Base-by-base conservation (phyloP, 1,284 basidiomycete species). In the Moesziomyces sp. region DNA sequence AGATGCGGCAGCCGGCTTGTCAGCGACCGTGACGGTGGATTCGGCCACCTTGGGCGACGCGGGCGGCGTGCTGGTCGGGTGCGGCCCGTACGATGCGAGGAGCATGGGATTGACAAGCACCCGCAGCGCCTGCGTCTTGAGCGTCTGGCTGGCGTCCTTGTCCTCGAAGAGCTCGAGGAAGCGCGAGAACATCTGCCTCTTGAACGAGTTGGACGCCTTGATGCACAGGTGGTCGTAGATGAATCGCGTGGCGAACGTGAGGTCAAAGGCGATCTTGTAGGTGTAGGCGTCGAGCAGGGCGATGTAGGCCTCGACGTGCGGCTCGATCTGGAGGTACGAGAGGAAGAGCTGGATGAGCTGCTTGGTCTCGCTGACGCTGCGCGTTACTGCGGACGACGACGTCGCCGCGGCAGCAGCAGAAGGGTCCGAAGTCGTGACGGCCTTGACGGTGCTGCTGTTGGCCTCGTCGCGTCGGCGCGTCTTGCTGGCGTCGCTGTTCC, bases 31-130 rank as follows among this genome's bases (percentile, higher is more conserved):
- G 19, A 42, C 38, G 3, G 49, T 21, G 14, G 50, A 43, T 11
- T 42, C 30, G 3, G 47, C 49, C 13, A 58, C 51, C 46, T 63
- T 66, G 14, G 59, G 66, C 38, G 66, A 68, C 13, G 59, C 40
- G n/a, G 52, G 48, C 6, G 66, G 59, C 50, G 61, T 46, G 52
- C 48, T 54, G 11, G 61, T 52, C 18, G 52, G 63, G 21, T 60
- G 50, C 30, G 64, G 56, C 21, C 58, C 53, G 44, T 92, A 91
- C 70, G 94, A 90, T 38, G 93, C 88, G 34, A 94, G 87, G 10
- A 99, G 87, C 21, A 90, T 92, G 1, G 97, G 97, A 44, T 94
- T 96, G 80, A 99, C 87, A 62, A 99, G 87, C 65, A 93, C 90
- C 6, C 94, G 91, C 49, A 99, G 87, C 78, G 93, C 92, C 74